A percentile compares a stretch with the other conserved stretches of the same genome.
These are phyloP conservation scores for Prunus padus DNA, from an alignment of 306 rosid species.

Conservation along the genomic window DNA sequence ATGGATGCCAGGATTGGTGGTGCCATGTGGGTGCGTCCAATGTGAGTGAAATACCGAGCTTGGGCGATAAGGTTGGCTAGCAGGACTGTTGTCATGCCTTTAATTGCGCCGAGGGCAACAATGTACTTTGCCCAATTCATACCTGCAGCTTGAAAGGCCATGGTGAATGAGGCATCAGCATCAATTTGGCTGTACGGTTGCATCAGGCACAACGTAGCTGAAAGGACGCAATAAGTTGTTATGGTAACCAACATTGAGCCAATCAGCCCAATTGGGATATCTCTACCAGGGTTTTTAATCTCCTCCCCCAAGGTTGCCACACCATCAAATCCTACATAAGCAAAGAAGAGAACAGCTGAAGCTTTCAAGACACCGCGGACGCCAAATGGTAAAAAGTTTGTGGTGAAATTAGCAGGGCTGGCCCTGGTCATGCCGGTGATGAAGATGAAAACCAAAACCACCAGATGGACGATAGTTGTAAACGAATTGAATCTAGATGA, in stretches of 20 bases:
- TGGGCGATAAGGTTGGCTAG: slow-evolving; percentile 28
- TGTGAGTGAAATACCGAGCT: slow-evolving; percentile 41
- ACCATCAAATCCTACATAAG: slow-evolving; percentile 28
- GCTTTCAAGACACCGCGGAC: slow-evolving; percentile 23
- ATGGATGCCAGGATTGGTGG: slow-evolving; percentile 32
- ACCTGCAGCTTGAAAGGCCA: slow-evolving; percentile 21
- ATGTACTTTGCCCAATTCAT: slow-evolving; percentile 39
- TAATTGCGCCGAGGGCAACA: slow-evolving; percentile 32
- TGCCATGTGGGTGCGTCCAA: slow-evolving; percentile 33
- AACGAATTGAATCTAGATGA: slow-evolving; percentile 29
- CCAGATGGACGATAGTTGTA: slow-evolving; percentile 18
- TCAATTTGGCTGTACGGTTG: slow-evolving; percentile 28
- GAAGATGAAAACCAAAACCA: slow-evolving; percentile 24
- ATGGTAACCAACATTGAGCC: slow-evolving; percentile 27
- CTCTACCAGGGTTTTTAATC: slow-evolving; percentile 24
- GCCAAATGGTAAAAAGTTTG: slow-evolving; percentile 15
- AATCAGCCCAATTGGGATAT: slow-evolving; percentile 27
- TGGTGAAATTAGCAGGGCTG: slow-evolving; percentile 15
- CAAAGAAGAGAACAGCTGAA: slow-evolving; percentile 28
- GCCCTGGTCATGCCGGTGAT: slow-evolving; percentile 18
- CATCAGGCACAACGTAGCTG: slow-evolving; percentile 24
- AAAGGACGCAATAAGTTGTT: slow-evolving; percentile 11
- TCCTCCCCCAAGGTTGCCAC: slow-evolving; percentile 30
- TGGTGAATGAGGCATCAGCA: slow-evolving; percentile 21
- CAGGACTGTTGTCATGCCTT: slow-evolving; percentile 29